Conservation (phyloP, 176 grass and related monocot species). For the Oryza glumipatula region DNA sequence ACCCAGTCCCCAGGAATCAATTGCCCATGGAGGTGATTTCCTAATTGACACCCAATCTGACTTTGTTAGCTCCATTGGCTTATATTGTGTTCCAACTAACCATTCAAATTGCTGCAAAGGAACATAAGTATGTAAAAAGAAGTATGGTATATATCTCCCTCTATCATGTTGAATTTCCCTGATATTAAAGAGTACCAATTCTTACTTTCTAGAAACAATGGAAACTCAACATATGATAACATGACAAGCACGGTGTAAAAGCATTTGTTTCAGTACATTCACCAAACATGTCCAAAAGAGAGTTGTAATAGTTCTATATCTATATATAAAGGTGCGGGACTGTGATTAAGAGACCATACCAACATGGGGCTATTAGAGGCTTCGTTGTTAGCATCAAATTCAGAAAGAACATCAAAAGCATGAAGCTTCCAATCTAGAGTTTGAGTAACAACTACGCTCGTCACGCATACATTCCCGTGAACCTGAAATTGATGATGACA, state of each 20-base stretch:
- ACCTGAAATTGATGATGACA: constrained; percentile 67
- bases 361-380: constrained; percentile 71
- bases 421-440: constrained; percentile 99
- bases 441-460: constrained; percentile 97
- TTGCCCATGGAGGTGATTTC: constrained; percentile 93
- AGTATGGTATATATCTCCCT: constrained; percentile 11
- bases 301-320: neutral
- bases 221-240: neutral
- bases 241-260: constrained; percentile 25
- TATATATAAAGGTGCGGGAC: constrained; percentile 21
- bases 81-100: constrained; percentile 94
- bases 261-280: constrained; percentile 3
- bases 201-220: constrained; percentile 28
- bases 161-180: neutral
- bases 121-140: constrained; percentile 27
- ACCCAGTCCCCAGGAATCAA: constrained; percentile 99
- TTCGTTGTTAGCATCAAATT: constrained; percentile 92
- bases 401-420: constrained; percentile 97
- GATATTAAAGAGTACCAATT: constrained; percentile 4
- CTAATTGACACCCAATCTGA: constrained; percentile 95
- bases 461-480: constrained; percentile 94
- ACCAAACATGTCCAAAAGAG: constrained; percentile 32
- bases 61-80: constrained; percentile 89
- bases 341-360: constrained; percentile 55
- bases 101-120: constrained; percentile 93